Conservation (phyloP, 306 rosid species). For the Acacia crassicarpa region DNA sequence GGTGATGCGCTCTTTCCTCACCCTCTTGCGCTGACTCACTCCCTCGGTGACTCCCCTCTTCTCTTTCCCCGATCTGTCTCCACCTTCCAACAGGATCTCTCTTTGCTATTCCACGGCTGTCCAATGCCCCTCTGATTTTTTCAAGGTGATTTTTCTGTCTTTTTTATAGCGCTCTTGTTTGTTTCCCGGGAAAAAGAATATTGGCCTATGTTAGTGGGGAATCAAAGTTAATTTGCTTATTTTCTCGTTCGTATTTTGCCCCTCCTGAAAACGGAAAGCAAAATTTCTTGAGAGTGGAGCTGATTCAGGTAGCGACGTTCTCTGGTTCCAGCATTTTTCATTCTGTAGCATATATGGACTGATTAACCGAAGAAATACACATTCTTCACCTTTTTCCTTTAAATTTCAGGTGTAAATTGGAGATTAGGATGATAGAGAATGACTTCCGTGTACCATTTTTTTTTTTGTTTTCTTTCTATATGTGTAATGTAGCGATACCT, state of each 20-base stretch:
- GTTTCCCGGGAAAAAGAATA: conserved; percentile 22
- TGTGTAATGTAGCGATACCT: background rate
- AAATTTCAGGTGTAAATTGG: background rate
- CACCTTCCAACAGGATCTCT: conserved; percentile 44
- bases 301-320: background rate
- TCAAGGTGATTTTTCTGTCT: conserved; percentile 47
- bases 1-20: conserved; percentile 29
- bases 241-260: background rate
- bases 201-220: background rate
- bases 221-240: background rate
- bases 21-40: conserved; percentile 24
- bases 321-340: background rate
- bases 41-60: background rate
- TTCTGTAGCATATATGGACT: background rate
- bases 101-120: conserved; percentile 22
- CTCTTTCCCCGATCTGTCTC: conserved; percentile 61
- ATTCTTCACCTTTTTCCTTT: background rate
- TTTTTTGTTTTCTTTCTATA: background rate
- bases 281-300: background rate
- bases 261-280: background rate
- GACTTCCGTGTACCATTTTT: background rate
- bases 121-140: conserved; percentile 53
- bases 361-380: background rate
- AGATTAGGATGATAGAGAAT: background rate
- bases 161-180: background rate